phyloP scores from a whole-genome alignment of 2,329 filamentous ascomycete species.

The Cordyceps fumosorosea region DNA sequence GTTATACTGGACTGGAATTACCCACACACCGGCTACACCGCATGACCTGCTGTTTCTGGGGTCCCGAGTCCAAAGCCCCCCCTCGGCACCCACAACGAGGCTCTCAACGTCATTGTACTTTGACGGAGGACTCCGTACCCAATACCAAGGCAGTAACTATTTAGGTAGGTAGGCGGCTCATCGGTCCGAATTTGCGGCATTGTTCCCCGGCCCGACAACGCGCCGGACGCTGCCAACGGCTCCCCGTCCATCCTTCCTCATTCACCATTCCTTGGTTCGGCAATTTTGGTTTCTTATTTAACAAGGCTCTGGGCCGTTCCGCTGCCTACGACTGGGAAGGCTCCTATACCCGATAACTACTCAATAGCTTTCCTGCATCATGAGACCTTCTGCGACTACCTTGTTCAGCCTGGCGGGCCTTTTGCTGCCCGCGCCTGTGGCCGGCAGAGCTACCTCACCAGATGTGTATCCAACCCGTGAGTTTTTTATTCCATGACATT shows the following conservation, averaged over 20 bases:
- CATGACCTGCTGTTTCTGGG: neutral
- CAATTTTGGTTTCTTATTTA: neutral
- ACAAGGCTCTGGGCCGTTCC: neutral
- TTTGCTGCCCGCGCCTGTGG: constrained; percentile 5
- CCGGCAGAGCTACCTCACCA: constrained; percentile 17
- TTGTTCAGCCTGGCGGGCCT: constrained; percentile 4
- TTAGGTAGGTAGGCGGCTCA: neutral
- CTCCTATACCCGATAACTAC: neutral
- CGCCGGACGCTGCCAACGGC: neutral
- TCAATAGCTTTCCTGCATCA: neutral
- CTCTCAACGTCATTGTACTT: neutral
- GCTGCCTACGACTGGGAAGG: neutral
- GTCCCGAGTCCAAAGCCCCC: neutral
- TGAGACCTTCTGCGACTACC: neutral
- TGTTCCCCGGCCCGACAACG: neutral
- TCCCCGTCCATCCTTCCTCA: neutral
- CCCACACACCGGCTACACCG: neutral
- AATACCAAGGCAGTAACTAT: no score
- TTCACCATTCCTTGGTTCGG: neutral
- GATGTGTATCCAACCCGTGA: constrained; percentile 22
- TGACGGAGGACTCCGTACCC: no score
- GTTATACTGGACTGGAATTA: neutral
- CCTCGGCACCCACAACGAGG: neutral
- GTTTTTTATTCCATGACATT: neutral
- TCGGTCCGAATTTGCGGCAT: constrained; percentile 13